These are phyloP conservation scores for Isabelozyma heimii DNA, from an alignment of 805 yeast genomes.

Conservation along the genomic window DNA sequence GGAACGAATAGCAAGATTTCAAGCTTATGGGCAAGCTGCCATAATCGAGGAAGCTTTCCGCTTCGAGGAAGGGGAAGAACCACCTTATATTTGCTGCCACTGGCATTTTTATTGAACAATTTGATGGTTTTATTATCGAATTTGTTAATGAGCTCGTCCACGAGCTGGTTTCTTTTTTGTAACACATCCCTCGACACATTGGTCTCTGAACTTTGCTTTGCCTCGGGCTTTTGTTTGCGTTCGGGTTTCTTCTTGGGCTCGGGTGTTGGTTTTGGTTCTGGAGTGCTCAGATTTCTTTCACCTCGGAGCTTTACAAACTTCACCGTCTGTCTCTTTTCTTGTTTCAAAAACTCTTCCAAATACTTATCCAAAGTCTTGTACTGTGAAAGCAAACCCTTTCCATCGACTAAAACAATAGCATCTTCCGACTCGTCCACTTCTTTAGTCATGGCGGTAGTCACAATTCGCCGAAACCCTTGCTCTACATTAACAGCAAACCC, in stretches of 20 bases:
- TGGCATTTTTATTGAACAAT: slow-evolving; percentile 22
- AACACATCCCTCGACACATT: slow-evolving; percentile 6
- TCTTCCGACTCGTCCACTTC: slow-evolving; percentile 20
- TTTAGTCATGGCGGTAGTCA: slow-evolving; percentile 16
- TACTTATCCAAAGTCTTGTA: slow-evolving; percentile 53
- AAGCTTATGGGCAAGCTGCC: slow-evolving; percentile 19
- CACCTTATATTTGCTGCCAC: slow-evolving; percentile 29
- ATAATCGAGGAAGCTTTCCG: slow-evolving; percentile 21
- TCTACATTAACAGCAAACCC: slow-evolving; percentile 71
- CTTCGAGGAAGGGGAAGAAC: slow-evolving; percentile 23
- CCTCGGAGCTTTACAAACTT: slow-evolving; percentile 48
- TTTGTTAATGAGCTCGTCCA: slow-evolving; percentile 27
- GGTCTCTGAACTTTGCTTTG: not conserved
- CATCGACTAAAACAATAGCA: slow-evolving; percentile 35
- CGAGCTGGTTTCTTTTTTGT: slow-evolving; percentile 11
- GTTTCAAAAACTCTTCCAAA: slow-evolving; percentile 56
- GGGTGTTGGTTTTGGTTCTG: not conserved
- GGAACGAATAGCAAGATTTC: slow-evolving; percentile 36
- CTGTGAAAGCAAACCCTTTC: slow-evolving; percentile 53
- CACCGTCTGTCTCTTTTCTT: slow-evolving; percentile 59
- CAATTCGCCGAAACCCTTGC: slow-evolving; percentile 54
- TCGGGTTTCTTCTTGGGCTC: not conserved
- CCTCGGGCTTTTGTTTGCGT: not conserved
- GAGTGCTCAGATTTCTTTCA: slow-evolving; percentile 4
- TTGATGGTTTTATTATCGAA: slow-evolving; percentile 18